A percentile compares a stretch with the other conserved stretches of the same genome.
These are phyloP conservation scores for Paulownia fortunei DNA, from an alignment of 257 asterid species.

Conservation along the genomic window DNA sequence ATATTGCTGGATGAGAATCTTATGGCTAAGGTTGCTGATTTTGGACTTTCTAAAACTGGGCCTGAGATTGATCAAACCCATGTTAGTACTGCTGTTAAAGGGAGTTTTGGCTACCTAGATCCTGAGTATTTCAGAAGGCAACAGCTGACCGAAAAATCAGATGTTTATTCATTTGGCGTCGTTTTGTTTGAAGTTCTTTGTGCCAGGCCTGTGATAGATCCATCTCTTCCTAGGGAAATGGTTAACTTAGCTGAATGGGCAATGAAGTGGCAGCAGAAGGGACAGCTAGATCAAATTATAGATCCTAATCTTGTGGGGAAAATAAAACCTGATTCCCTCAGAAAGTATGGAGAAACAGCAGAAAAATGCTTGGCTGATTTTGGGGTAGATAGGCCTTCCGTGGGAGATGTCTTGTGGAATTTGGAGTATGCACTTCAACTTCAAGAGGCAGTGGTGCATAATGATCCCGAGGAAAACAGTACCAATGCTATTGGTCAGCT, in stretches of 20 bases:
- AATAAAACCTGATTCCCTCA: conserved; percentile 69
- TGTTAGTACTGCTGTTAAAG: conserved; percentile 87
- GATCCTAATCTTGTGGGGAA: conserved; percentile 61
- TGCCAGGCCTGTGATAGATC: conserved; percentile 86
- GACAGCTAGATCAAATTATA: conserved; percentile 67
- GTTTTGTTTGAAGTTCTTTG: conserved; percentile 77
- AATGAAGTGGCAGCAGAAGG: conserved; percentile 75
- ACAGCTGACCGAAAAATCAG: conserved; percentile 80
- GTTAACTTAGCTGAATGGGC: conserved; percentile 92
- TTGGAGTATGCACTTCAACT: conserved; percentile 83
- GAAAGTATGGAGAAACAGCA: conserved; percentile 82
- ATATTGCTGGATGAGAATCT: conserved; percentile 82
- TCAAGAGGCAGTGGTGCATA: conserved; percentile 61
- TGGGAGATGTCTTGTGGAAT: conserved; percentile 90
- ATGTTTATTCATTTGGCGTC: conserved; percentile 80
- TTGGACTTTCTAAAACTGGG: conserved; percentile 83
- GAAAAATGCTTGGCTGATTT: conserved; percentile 84
- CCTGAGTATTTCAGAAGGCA: conserved; percentile 90
- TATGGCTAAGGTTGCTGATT: conserved; percentile 85
- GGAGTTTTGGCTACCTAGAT: conserved; percentile 82
- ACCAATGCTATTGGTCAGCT: conserved; percentile 64
- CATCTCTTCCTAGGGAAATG: conserved; percentile 80
- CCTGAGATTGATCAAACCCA: conserved; percentile 90
- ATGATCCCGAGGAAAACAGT: conserved; percentile 77
- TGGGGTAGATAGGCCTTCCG: conserved; percentile 77